A percentile compares a stretch with the other conserved stretches of the same genome.
Conservation (phyloP, 106 monocot species). For the Dendrobium officinale region DNA sequence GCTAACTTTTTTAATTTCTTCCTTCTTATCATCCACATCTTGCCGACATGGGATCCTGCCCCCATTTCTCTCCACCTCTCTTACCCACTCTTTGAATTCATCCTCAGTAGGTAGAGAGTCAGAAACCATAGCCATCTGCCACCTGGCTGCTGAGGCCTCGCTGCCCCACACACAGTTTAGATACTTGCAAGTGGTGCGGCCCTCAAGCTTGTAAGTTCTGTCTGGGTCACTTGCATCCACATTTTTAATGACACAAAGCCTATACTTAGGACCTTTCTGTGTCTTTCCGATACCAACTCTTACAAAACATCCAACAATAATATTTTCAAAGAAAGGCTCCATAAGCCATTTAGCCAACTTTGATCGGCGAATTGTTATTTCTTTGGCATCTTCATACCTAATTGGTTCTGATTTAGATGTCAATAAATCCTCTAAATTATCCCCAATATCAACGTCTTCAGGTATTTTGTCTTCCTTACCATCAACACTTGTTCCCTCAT, state of each 20-base stretch:
- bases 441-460: conserved; percentile 24
- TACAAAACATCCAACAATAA: conserved; percentile 77
- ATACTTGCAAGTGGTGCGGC: conserved; percentile 58
- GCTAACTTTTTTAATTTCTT: conserved; percentile 45
- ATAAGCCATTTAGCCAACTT: conserved; percentile 89
- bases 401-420: conserved; percentile 31
- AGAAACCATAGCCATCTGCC: conserved; percentile 87
- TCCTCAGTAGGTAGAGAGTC: conserved; percentile 53
- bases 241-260: conserved; percentile 68
- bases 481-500: conserved; percentile 27
- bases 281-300: conserved; percentile 71
- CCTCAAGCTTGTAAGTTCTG: conserved; percentile 67
- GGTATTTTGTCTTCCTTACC: conserved; percentile 20
- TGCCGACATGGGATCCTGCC: conserved; percentile 41
- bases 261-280: conserved; percentile 47
- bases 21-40: conserved; percentile 60
- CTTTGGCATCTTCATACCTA: conserved; percentile 66
- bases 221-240: conserved; percentile 76
- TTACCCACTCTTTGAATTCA: conserved; percentile 65
- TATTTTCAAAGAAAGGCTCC: conserved; percentile 92
- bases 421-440: conserved; percentile 62
- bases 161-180: conserved; percentile 68
- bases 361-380: conserved; percentile 70
- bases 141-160: conserved; percentile 64
- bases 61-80: conserved; percentile 43